Evolutionary conservation across 2,329 filamentous ascomycete species (phyloP).

Genomic region (Colletotrichum australisinense): DNA sequence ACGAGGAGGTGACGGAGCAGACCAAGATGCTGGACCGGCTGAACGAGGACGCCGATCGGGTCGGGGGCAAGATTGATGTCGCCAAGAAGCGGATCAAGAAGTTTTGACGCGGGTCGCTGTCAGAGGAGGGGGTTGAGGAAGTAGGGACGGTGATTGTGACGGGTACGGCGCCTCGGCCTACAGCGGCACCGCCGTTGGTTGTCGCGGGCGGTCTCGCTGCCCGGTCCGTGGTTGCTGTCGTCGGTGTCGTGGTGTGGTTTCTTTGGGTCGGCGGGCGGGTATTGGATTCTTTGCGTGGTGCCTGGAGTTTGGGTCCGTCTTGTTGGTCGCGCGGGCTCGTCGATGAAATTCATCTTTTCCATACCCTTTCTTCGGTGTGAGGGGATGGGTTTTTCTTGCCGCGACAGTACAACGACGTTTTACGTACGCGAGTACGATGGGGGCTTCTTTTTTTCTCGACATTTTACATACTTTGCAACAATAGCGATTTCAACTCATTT

Average conservation of each 20-base stretch:
- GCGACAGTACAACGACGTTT: background rate
- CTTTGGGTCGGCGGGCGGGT: constrained; percentile 42
- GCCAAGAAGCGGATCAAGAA: constrained; percentile 79
- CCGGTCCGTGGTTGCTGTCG: constrained; percentile 41
- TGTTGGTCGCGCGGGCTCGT: constrained; percentile 18
- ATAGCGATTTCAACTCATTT: background rate
- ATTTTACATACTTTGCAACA: constrained; percentile 8
- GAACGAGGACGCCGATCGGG: constrained; percentile 73
- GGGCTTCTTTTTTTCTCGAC: background rate
- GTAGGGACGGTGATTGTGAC: background rate
- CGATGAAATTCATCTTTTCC: background rate
- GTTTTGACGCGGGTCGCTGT: constrained; percentile 58
- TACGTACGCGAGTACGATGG: constrained; percentile 1
- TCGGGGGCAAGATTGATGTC: constrained; percentile 76
- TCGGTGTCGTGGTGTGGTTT: constrained; percentile 46
- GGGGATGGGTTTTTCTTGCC: background rate
- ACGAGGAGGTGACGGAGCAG: constrained; percentile 78
- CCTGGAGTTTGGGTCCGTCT: constrained; percentile 33
- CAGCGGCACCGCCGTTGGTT: background rate
- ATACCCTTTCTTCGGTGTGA: background rate
- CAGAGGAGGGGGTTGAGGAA: background rate
- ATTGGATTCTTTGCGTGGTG: constrained; percentile 37
- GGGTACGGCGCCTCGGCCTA: background rate
- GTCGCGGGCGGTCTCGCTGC: constrained; percentile 35
- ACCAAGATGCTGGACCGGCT: constrained; percentile 76